Evolutionary conservation across 1,284 basidiomycete species (phyloP), one percentile per base, ranked within the genome.

Genomic region (Cryptococcus sp.): DNA sequence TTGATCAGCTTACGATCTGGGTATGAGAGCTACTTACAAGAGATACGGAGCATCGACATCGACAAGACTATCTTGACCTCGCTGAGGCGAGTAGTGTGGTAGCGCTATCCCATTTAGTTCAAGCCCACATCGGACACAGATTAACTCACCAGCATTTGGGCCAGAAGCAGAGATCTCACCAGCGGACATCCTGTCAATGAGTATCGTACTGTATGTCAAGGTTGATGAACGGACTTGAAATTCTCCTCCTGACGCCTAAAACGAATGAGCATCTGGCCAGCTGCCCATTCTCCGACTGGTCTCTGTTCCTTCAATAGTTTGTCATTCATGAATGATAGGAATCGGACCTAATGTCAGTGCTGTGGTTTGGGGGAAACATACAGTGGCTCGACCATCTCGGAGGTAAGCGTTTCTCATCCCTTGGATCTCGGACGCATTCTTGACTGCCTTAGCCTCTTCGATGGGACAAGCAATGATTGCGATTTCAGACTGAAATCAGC

Each of bases 311-410:
- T 79, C 21, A 78, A 69, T 21, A 98, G 78, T 71, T 86, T 85
- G 60, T 85, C 78, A 61, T 98, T 92, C 2, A 98, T 78, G 91
- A 91, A 97, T 0, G 91, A 87, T 57, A 94, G 82, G 83, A 87
- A 91, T 57, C 81, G 81, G 22, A 85, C 68, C 69, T 73, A 34
- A 34, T 22, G 21, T 45, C 37, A 16, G 25, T 28, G 4, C 24
- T 40, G 37, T 19, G 36, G 32, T 34, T n/a, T 9, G 32, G 11
- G 28, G 41, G 19, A 45, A 16, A 59, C 69, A 49, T 44, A 91
- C 91, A 72, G 87, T 91, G n/a, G 91, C 87, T 32, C 83, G 86
- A 18, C 93, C 94, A 71, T 98, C 94, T 44, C 92, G 82, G 7
- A 91, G 74, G 73, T 98, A 97, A 0, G 91, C 91, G 47, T 82